Conservation (phyloP, 805 yeast genomes). For the Candida sphagnicola region DNA sequence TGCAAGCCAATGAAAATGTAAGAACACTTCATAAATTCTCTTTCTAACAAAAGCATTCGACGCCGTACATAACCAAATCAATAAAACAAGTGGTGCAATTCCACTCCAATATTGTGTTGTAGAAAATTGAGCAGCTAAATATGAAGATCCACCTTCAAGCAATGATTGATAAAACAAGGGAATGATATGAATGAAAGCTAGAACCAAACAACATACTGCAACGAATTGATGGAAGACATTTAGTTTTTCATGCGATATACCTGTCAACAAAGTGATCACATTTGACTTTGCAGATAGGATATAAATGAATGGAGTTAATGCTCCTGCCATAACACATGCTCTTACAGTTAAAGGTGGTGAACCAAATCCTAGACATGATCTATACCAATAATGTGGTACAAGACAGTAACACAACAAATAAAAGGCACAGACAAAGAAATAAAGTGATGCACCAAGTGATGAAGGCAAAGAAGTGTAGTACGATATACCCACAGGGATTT, state of each 20-base stretch:
- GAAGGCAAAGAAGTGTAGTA: conserved; percentile 28
- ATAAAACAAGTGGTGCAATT: conserved; percentile 44
- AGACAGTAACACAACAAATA: conserved; percentile 35
- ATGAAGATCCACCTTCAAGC: conserved; percentile 45
- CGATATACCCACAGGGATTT: conserved; percentile 20
- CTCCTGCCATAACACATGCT: conserved; percentile 48
- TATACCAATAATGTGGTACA: conserved; percentile 48
- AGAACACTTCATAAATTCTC: conserved; percentile 43
- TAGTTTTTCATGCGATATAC: conserved; percentile 52
- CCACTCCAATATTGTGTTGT: too few species aligned
- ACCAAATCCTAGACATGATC: conserved; percentile 53
- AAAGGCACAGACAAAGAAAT: conserved; percentile 27
- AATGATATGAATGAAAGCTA: conserved; percentile 46
- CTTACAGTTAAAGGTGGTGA: conserved; percentile 55
- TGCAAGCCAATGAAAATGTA: conserved; percentile 50
- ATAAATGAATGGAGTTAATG: conserved; percentile 47
- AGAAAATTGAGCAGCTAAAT: too few species aligned
- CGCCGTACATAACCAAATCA: conserved; percentile 40
- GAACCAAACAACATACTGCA: conserved; percentile 37
- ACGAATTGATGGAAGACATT: conserved; percentile 50
- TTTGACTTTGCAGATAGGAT: conserved; percentile 52
- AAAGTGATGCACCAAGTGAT: conserved; percentile 36
- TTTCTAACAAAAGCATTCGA: conserved; percentile 40
- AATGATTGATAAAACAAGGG: conserved; percentile 45
- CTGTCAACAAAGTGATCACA: conserved; percentile 45